Conservation (phyloP, 768 basidiomycete species). For the Hortiboletus flavorubellus region DNA sequence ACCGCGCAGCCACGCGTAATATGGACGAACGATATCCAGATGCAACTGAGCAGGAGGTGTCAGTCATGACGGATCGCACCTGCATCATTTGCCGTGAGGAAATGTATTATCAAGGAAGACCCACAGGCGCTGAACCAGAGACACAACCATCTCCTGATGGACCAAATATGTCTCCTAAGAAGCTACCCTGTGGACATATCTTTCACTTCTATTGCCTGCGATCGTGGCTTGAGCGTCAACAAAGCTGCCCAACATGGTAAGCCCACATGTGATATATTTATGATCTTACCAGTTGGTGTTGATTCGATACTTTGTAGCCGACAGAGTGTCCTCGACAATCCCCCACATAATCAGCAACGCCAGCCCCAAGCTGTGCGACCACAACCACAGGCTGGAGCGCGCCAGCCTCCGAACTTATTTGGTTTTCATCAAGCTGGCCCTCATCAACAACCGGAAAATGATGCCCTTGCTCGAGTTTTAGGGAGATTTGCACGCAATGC, state of each 20-base stretch:
- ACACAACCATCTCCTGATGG: slow-evolving; percentile 46
- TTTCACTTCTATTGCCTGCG: slow-evolving; percentile 98
- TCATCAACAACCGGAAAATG: slow-evolving; percentile 40
- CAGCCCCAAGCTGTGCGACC: slow-evolving; percentile 24
- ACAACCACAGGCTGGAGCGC: slow-evolving; percentile 30
- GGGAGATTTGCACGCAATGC: slow-evolving; percentile 55
- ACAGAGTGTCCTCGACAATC: slow-evolving; percentile 66
- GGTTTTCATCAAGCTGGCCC: slow-evolving; percentile 26
- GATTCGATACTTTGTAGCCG: slow-evolving; percentile 44
- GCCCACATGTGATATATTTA: slow-evolving; percentile 22
- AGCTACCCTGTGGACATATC: slow-evolving; percentile 93
- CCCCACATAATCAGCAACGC: slow-evolving; percentile 32
- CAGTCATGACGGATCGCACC: slow-evolving; percentile 78
- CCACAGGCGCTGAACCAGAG: slow-evolving; percentile 22
- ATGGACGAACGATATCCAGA: slow-evolving; percentile 97
- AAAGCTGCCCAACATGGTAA: slow-evolving; percentile 98
- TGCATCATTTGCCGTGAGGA: slow-evolving; percentile 99
- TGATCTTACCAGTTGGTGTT: slow-evolving; percentile 3
- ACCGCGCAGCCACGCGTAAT: slow-evolving; percentile 90
- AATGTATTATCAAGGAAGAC: slow-evolving; percentile 53
- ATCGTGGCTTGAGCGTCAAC: slow-evolving; percentile 97
- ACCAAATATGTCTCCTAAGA: slow-evolving; percentile 95
- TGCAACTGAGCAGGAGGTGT: slow-evolving; percentile 82
- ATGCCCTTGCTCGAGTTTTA: slow-evolving; percentile 34
- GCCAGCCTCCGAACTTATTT: slow-evolving; percentile 30